Base-by-base conservation (phyloP, 768 basidiomycete species). In the Amanita molliuscula region DNA sequence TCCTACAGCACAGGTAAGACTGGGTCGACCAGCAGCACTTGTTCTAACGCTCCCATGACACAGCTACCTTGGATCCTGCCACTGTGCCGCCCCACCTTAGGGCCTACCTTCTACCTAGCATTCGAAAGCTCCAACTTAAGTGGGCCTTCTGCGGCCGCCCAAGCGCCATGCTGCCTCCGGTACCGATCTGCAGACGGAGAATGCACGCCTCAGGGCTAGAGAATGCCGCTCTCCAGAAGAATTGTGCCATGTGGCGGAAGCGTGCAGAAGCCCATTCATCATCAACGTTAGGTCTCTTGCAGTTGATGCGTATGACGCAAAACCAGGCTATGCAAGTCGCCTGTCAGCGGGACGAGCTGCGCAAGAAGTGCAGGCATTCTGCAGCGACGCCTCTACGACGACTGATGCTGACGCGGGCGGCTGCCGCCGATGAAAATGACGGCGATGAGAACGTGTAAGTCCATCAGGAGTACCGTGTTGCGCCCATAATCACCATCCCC, bases 121-220 rank as follows among this genome's bases (percentile, higher is more conserved):
- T 85, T 29, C 78, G 82, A 38, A 75, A 63, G 50, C 64, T 84
- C 13, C 75, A 71, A 53, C n/a, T 63, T 82, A 49, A 78, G 79
- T 36, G 43, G 45, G 29, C 52, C 61, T 6, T 18, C 54, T n/a
- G 8, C 56, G 16, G 56, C 52, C 37, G 54, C 57, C 38, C 54
- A 55, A 13, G 52, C 54, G 26, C 47, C 56, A n/a, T 2, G 38
- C 55, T 6, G 44, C 57, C 21, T 45, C 54, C 7, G 34, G 48
- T 33, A 53, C 52, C 10, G 60, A 58, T 28, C 47, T 64, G 11
- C 54, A 63, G 16, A 59, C 60, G 6, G 72, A 74, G 52, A 63
- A 68, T 43, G 62, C 64, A 21, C 66, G 72, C 23, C 64, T 74
- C n/a, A 62, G 64, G 21, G 67, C 72, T n/a, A 15, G 74, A 76